phyloP scores from a whole-genome alignment of 108 stramenopile species.

The Fistulifera solaris region DNA sequence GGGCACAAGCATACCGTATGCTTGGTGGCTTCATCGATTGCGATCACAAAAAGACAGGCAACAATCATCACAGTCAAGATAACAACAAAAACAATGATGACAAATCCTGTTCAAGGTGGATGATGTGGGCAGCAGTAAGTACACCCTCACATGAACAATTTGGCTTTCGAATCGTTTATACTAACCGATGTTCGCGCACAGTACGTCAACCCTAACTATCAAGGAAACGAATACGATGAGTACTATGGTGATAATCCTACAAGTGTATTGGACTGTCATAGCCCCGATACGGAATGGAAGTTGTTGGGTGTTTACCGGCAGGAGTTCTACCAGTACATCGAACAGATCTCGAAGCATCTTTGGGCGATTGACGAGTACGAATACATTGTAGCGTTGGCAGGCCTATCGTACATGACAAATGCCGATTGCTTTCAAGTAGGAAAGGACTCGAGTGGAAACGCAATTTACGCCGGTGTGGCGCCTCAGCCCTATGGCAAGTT shows the following conservation, averaged over 20 bases:
- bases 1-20: constrained; percentile 77
- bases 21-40: constrained; percentile 80
- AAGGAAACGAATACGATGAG: constrained; percentile 67
- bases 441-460: constrained; percentile 34
- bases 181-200: constrained; percentile 11
- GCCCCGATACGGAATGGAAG: constrained; percentile 64
- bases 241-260: constrained; percentile 53
- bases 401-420: constrained; percentile 79
- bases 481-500: constrained; percentile 47
- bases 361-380: constrained; percentile 85
- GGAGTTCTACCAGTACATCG: constrained; percentile 83
- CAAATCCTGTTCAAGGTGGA: constrained; percentile 59
- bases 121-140: constrained; percentile 83
- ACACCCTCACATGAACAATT: neutral
- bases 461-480: constrained; percentile 54
- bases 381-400: constrained; percentile 73
- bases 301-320: constrained; percentile 81
- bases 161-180: constrained; percentile 1
- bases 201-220: constrained; percentile 80
- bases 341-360: constrained; percentile 85
- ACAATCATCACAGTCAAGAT: constrained; percentile 29
- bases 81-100: constrained; percentile 15
- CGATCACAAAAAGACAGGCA: constrained; percentile 28
- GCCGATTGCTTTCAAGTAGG: constrained; percentile 55
- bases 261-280: constrained; percentile 61